A percentile compares a stretch with the other conserved stretches of the same genome.
Conservation (phyloP, 176 grass and related monocot genomes). For the Triticum dicoccoides region DNA sequence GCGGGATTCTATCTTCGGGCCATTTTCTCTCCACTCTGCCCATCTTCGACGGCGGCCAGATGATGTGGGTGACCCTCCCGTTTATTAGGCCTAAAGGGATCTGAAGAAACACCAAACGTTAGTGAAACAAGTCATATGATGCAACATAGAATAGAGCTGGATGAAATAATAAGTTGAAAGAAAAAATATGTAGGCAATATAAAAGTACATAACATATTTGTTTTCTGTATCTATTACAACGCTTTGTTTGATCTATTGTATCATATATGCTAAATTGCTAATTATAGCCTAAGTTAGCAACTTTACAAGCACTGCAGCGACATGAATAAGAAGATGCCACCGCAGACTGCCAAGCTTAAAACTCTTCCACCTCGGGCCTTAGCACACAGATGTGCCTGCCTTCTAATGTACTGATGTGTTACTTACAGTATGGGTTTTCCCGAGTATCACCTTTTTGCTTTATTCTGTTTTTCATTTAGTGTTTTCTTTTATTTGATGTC, state of each 20-base stretch:
- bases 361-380: neutral
- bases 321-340: neutral
- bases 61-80: constrained; percentile 69
- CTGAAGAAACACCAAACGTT: constrained; percentile 36
- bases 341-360: neutral
- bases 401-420: neutral
- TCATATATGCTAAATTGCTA: neutral
- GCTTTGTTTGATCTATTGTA: neutral
- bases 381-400: neutral
- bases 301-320: neutral
- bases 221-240: neutral
- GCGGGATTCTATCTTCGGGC: constrained; percentile 42
- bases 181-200: too few species aligned
- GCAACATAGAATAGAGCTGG: neutral
- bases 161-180: too few species aligned
- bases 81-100: constrained; percentile 77
- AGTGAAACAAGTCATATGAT: neutral
- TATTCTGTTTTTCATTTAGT: neutral
- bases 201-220: too few species aligned
- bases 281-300: neutral
- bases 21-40: constrained; percentile 61
- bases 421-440: neutral
- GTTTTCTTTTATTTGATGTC: neutral
- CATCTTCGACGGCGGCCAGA: constrained; percentile 81
- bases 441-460: neutral